Conservation (phyloP, 306 rosid species). For the Lathyrus aphaca region DNA sequence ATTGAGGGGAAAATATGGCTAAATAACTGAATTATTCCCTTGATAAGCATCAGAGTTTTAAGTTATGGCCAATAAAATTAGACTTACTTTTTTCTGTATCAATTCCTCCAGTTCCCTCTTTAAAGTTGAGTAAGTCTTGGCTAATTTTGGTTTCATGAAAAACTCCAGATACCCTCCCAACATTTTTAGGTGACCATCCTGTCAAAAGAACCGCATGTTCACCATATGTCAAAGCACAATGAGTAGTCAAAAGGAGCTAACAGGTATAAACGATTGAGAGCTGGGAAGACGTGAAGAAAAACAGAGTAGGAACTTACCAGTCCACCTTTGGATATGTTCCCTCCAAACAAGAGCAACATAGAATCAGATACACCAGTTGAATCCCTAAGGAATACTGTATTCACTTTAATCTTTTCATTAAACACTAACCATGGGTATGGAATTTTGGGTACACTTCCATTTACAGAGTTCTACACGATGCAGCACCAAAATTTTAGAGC, state of each 20-base stretch:
- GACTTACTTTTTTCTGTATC: conserved; percentile 73
- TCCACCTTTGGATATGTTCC: conserved; percentile 77
- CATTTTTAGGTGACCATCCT: conserved; percentile 98
- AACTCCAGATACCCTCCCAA: conserved; percentile 91
- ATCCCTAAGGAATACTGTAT: conserved; percentile 91
- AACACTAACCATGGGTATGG: conserved; percentile 96
- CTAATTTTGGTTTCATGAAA: conserved; percentile 85
- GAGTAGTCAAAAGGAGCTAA: conserved; percentile 31
- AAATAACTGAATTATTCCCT: conserved; percentile 18
- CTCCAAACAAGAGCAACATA: conserved; percentile 86
- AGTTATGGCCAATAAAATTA: conserved; percentile 17
- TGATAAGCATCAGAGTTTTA: conserved; percentile 13
- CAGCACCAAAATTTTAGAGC: conserved; percentile 43
- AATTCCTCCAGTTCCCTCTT: conserved; percentile 79
- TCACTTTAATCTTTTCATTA: conserved; percentile 94
- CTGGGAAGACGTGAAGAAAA: conserved; percentile 26
- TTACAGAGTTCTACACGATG: conserved; percentile 79
- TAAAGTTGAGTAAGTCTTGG: conserved; percentile 65
- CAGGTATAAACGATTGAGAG: conserved; percentile 24
- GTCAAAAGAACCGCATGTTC: conserved; percentile 41
- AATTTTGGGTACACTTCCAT: conserved; percentile 69
- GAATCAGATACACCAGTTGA: conserved; percentile 93
- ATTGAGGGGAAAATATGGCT: conserved; percentile 13
- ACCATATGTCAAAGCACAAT: conserved; percentile 19
- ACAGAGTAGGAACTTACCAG: conserved; percentile 53